These are phyloP conservation scores for Bisporella sp. DNA, from an alignment of 2,329 filamentous ascomycete genomes.

Conservation along the genomic window DNA sequence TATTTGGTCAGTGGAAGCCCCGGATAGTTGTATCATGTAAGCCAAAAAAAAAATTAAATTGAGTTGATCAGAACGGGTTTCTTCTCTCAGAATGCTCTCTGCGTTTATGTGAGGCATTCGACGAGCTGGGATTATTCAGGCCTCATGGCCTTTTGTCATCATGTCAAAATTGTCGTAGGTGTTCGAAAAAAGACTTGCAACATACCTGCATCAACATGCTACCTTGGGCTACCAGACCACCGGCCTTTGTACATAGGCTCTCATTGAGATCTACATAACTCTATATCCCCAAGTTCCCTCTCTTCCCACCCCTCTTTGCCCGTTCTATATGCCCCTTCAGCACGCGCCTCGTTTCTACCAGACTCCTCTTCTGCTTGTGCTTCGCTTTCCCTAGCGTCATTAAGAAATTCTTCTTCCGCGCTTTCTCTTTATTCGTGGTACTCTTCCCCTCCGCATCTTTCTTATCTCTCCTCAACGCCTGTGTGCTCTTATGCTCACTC, in stretches of 20 bases:
- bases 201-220: background rate
- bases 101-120: slow-evolving; percentile 77
- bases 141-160: slow-evolving; percentile 97
- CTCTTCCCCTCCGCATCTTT: slow-evolving; percentile 89
- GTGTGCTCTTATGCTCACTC: slow-evolving; percentile 76
- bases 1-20: too few species aligned
- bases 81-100: slow-evolving; percentile 83
- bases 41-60: too few species aligned
- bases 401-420: slow-evolving; percentile 94
- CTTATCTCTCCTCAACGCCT: slow-evolving; percentile 77
- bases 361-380: slow-evolving; percentile 88
- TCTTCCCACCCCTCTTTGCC: slow-evolving; percentile 75
- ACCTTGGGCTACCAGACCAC: background rate
- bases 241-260: background rate
- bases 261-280: background rate
- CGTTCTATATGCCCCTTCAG: slow-evolving; percentile 76
- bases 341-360: slow-evolving; percentile 77
- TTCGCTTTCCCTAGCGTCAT: slow-evolving; percentile 98
- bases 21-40: too few species aligned
- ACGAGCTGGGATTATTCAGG: slow-evolving; percentile 99
- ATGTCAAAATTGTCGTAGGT: slow-evolving; percentile 38
- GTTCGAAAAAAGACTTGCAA: background rate
- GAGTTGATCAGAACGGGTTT: slow-evolving; percentile 27
- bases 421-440: slow-evolving; percentile 95
- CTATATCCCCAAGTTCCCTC: slow-evolving; percentile 52